These are phyloP conservation scores for Bjerkandera adusta DNA, from an alignment of 1,284 basidiomycete species.

Conservation along the genomic window DNA sequence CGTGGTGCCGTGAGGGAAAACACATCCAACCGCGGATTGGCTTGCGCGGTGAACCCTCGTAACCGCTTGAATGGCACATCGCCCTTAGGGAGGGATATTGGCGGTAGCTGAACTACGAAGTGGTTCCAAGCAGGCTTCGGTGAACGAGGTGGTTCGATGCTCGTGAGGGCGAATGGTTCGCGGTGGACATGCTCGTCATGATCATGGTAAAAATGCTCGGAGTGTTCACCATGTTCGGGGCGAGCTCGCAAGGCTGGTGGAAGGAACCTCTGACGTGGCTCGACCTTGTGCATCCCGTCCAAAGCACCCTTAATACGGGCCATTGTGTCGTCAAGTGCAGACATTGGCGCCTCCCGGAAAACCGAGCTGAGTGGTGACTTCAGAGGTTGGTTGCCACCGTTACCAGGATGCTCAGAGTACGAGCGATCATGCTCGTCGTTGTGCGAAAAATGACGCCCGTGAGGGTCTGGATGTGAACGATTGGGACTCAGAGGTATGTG, in stretches of 20 bases:
- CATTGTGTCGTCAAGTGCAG: constrained; percentile 81
- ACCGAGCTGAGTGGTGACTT: constrained; percentile 28
- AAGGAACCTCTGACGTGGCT: constrained; percentile 41
- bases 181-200: constrained; percentile 29
- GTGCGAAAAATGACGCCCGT: constrained; percentile 3
- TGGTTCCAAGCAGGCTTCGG: constrained; percentile 54
- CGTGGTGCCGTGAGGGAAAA: constrained; percentile 78
- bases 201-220: constrained; percentile 5
- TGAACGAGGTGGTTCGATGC: constrained; percentile 49
- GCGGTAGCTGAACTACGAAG: constrained; percentile 59
- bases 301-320: constrained; percentile 87
- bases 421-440: constrained; percentile 13
- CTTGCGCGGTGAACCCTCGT: constrained; percentile 36
- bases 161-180: constrained; percentile 51
- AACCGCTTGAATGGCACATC: constrained; percentile 47
- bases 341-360: constrained; percentile 72
- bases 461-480: constrained; percentile 1
- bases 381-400: constrained; percentile 20
- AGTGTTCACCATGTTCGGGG: constrained; percentile 10
- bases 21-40: constrained; percentile 59
- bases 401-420: constrained; percentile 13
- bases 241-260: constrained; percentile 52
- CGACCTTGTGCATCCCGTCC: constrained; percentile 59
- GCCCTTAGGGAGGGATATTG: constrained; percentile 38
- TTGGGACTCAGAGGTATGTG: constrained; percentile 12